A percentile compares a stretch with the other conserved stretches of the same genome.
Evolutionary conservation across 345 rosid genomes (phyloP).

Genomic region (Brassica napus): DNA sequence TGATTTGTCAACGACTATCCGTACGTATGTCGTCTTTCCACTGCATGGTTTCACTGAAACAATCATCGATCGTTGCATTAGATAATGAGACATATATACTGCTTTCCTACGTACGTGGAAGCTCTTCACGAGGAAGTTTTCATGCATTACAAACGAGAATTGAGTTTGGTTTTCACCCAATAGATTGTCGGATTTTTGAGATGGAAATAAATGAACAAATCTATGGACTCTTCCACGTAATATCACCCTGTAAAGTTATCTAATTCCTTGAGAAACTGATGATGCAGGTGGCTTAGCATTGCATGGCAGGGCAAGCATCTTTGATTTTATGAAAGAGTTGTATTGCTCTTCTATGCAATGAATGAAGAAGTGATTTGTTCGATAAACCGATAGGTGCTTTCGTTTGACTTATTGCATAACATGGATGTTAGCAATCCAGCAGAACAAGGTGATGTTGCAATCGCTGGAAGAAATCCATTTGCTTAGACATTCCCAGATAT

Average conservation of each 20-base stretch:
- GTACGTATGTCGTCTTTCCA: conserved; percentile 52
- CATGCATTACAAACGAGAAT: too few species aligned
- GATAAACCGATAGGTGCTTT: too few species aligned
- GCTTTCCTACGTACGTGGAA: background rate
- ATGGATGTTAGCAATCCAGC: conserved; percentile 56
- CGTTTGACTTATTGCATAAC: background rate
- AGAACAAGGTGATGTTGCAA: conserved; percentile 75
- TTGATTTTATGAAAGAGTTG: background rate
- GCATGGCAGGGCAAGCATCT: conserved; percentile 60
- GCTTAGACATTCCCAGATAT: conserved; percentile 43
- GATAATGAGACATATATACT: background rate
- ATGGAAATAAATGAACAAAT: too few species aligned
- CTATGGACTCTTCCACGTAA: too few species aligned
- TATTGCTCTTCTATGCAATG: background rate
- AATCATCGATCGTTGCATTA: conserved; percentile 8
- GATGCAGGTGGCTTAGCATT: conserved; percentile 70
- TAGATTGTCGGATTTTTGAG: too few species aligned
- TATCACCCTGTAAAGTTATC: too few species aligned
- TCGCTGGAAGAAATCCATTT: conserved; percentile 85
- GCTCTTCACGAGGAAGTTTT: background rate
- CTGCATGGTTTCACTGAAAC: conserved; percentile 41
- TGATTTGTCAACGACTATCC: too few species aligned
- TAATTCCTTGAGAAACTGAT: conserved; percentile 10
- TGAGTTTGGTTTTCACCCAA: too few species aligned
- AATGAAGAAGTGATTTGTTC: background rate